Conservation (phyloP, 495 filamentous ascomycete genomes). For the Xanthoparmelia taractica region DNA sequence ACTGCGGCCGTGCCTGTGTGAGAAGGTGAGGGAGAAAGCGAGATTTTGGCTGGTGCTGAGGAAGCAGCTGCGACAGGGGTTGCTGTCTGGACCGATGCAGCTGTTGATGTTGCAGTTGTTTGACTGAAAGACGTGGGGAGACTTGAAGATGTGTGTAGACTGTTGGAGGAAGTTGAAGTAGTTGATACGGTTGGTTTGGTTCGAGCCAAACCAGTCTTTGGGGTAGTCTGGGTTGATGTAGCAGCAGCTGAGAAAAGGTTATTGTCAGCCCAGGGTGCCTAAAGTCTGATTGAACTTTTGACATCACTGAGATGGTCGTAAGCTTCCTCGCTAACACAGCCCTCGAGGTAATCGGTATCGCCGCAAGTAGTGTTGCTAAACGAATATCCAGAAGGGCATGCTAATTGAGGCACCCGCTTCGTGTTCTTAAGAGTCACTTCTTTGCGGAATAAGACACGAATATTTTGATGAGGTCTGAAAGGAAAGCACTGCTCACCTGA, state of each 20-base stretch:
- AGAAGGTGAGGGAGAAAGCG: background rate
- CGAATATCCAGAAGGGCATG: background rate
- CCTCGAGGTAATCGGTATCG: background rate
- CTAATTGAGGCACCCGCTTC: background rate
- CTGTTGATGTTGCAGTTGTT: background rate
- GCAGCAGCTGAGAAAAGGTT: background rate
- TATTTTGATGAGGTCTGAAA: background rate
- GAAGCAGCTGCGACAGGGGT: background rate
- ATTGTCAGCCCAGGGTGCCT: background rate
- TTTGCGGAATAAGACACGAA: background rate
- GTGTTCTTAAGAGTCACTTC: background rate
- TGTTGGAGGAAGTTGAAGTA: background rate
- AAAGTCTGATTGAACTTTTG: too few relatives aligned
- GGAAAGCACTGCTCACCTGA: background rate
- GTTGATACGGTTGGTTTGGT: background rate
- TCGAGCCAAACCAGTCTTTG: background rate
- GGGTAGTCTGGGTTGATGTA: background rate
- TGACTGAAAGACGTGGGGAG: background rate
- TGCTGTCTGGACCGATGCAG: background rate
- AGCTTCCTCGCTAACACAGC: background rate
- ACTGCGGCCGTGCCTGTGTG: background rate
- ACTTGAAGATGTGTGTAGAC: background rate
- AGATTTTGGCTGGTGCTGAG: background rate
- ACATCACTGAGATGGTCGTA: background rate
- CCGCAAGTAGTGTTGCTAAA: background rate